These are phyloP conservation scores for Mallotus nudiflorus DNA, from an alignment of 345 rosid species.

Conservation along the genomic window DNA sequence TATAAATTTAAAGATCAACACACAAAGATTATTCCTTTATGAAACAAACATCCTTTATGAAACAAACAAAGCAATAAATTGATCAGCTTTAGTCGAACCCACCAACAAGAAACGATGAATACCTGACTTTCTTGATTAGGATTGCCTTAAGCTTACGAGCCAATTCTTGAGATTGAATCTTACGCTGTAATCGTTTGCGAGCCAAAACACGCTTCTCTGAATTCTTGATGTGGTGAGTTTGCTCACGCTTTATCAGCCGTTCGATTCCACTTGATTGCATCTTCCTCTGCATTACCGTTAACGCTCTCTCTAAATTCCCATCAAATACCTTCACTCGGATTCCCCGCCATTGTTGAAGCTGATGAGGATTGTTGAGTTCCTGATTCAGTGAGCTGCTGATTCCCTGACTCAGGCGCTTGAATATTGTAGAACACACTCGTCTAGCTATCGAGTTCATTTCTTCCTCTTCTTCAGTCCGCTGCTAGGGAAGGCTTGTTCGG, in stretches of 20 bases:
- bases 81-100: too few species aligned
- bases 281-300: constrained; percentile 64
- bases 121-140: constrained; percentile 31
- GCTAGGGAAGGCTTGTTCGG: too few species aligned
- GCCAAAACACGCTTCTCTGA: constrained; percentile 94
- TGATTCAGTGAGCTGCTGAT: constrained; percentile 9
- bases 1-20: too few species aligned
- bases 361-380: constrained; percentile 14
- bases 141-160: constrained; percentile 79
- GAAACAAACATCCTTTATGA: too few species aligned
- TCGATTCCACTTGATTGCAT: constrained; percentile 92
- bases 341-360: constrained; percentile 68
- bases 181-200: constrained; percentile 65
- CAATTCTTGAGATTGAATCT: constrained; percentile 63
- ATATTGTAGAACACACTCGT: background rate
- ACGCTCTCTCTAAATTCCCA: constrained; percentile 72
- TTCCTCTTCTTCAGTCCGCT: background rate
- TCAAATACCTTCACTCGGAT: constrained; percentile 69
- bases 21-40: too few species aligned
- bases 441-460: constrained; percentile 30
- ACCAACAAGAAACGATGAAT: too few species aligned
- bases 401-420: constrained; percentile 28
- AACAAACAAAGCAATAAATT: too few species aligned
- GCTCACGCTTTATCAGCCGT: constrained; percentile 65
- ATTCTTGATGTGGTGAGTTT: constrained; percentile 74